Base-by-base conservation (phyloP, 352 stramenopile genomes). In the Aphanomyces euteiches region DNA sequence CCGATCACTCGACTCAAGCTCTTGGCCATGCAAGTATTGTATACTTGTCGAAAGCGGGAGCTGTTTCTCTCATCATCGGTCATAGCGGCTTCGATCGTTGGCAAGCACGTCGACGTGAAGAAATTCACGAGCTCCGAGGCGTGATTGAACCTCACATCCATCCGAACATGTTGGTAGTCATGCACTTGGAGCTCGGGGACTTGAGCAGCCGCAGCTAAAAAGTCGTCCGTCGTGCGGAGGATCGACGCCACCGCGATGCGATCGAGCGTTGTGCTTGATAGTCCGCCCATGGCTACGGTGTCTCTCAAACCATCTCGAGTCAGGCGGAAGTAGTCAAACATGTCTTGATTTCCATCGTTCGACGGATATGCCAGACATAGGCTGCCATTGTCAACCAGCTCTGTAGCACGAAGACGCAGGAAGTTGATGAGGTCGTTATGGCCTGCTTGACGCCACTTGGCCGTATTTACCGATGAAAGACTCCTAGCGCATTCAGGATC, bases 181-280 rank as follows among this genome's bases (percentile, higher is more conserved):
- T 28, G 28, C 28, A 28, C 28, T 28, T 28, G 28, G 28, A 28
- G 28, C 28, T 28, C 28, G 28, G 28, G 28, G 28, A 28, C 28
- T 28, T 28, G 28, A 12, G 43, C 17, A n/a, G 10, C 10, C 43
- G 43, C 43, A 12, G 10, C 43, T n/a, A 12, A n/a, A n/a, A n/a
- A 50, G 10, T 66, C 58, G 43, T 54, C 58, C 28, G 37, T 53
- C 17, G 17, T 66, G 12, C 58, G 38, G 10, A 53, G 17, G 19
- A 53, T 53, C 10, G 8, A 50, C 4, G 17, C 39, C 5, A 66
- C 19, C n/a, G 58, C 38, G 58, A 66, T 66, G 17, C 4, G 5
- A 21, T 47, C 17, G 43, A 66, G 58, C 38, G 58, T 53, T 12
- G 58, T 28, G 3, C n/a, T n/a, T 12, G 58, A 66, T 17, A 66